These are phyloP conservation scores for Pilaira anomala DNA, from an alignment of 192 early-diverging fungal genomes.

Conservation along the genomic window DNA sequence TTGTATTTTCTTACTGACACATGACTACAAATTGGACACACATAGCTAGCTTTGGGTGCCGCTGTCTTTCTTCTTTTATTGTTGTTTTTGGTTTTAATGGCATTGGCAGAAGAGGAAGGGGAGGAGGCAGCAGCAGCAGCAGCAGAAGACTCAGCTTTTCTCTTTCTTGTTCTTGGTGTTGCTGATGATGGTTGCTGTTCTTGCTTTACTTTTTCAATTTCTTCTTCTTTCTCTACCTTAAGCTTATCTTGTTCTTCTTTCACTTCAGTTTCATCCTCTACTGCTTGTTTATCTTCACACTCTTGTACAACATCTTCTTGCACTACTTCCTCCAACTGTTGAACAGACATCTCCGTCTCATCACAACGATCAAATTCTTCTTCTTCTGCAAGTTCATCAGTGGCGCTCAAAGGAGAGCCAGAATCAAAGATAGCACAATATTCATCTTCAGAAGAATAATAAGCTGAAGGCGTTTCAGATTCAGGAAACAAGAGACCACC, in stretches of 20 bases:
- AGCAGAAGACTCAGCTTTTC: no score
- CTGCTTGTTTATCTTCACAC: not conserved
- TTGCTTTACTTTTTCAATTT: not conserved
- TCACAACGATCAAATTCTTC: not conserved
- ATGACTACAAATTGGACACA: not conserved
- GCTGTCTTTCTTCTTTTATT: not conserved
- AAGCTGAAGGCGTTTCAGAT: not conserved
- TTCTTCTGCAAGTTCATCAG: not conserved
- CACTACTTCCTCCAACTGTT: not conserved
- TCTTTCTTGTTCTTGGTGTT: not conserved
- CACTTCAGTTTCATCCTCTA: not conserved
- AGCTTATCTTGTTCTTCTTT: not conserved
- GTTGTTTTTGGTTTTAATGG: not conserved
- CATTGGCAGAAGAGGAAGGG: no score
- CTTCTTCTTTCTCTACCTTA: not conserved
- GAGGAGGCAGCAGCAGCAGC: no score
- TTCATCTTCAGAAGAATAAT: no score
- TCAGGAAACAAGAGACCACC: not conserved
- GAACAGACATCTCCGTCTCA: not conserved
- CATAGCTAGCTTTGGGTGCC: not conserved
- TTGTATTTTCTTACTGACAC: slow-evolving; percentile 59
- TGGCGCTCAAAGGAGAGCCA: no score
- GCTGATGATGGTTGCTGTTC: not conserved
- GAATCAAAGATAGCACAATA: no score
- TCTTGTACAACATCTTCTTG: not conserved